Evolutionary conservation across 2,329 filamentous ascomycete species (phyloP).

Genomic region (Dactylellina sp.): DNA sequence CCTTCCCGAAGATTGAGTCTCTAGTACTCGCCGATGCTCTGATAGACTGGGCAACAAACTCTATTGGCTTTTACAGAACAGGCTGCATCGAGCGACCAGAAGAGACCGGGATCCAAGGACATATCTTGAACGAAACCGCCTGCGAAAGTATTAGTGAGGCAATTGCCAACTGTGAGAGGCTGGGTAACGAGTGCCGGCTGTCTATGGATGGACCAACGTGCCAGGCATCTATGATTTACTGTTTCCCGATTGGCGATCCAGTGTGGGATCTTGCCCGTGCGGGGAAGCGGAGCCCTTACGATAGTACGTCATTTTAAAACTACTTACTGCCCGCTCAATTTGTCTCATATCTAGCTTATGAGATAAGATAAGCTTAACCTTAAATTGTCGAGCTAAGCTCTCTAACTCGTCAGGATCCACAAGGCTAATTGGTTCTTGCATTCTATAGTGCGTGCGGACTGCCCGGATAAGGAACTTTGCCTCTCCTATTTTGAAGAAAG

Average conservation of each 20-base stretch:
- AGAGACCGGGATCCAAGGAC: conserved; percentile 38
- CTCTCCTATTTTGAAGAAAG: conserved; percentile 26
- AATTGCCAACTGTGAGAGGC: conserved; percentile 24
- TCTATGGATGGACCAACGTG: conserved; percentile 40
- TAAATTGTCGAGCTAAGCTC: no score
- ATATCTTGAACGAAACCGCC: conserved; percentile 31
- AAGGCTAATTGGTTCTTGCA: no score
- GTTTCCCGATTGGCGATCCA: conserved; percentile 27
- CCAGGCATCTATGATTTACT: conserved; percentile 2
- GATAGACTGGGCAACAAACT: conserved; percentile 39
- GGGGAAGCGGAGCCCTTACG: conserved; percentile 39
- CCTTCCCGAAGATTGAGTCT: conserved; percentile 40
- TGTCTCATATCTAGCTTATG: neutral
- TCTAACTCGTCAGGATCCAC: no score
- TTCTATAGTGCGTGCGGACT: conserved; percentile 33
- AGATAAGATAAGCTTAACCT: no score
- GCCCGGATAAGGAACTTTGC: conserved; percentile 30
- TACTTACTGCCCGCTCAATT: no score
- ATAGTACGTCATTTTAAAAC: conserved; percentile 20
- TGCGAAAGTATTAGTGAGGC: conserved; percentile 29
- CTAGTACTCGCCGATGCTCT: conserved; percentile 37
- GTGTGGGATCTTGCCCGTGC: conserved; percentile 39
- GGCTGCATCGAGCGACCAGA: conserved; percentile 32
- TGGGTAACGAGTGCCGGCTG: conserved; percentile 35
- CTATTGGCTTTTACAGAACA: conserved; percentile 27